Evolutionary conservation across 495 filamentous ascomycete genomes (phyloP).

Genomic region (Penicillium arizonense): DNA sequence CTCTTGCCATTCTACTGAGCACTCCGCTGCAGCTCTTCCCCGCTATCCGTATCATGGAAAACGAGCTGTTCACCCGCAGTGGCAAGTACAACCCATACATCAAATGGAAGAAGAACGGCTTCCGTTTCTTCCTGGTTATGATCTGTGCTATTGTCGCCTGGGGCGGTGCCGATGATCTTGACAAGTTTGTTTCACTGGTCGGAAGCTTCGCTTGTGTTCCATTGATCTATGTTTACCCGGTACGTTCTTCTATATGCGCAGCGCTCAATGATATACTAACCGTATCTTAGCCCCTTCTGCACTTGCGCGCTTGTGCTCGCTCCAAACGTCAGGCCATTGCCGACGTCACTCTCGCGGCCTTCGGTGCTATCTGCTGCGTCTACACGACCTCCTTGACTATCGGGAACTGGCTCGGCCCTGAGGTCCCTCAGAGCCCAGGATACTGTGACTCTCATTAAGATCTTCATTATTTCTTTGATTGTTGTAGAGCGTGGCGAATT

Average conservation of each 20-base stretch:
- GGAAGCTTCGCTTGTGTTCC: constrained; percentile 98
- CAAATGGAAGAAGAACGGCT: constrained; percentile 98
- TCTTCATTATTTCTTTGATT: neutral
- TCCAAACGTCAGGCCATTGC: constrained; percentile 59
- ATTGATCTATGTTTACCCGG: constrained; percentile 95
- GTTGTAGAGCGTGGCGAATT: constrained; percentile 5
- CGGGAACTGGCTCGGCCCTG: constrained; percentile 70
- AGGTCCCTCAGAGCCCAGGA: constrained; percentile 43
- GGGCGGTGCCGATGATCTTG: constrained; percentile 87
- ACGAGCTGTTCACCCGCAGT: constrained; percentile 71
- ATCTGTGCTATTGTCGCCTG: constrained; percentile 84
- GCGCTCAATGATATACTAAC: constrained; percentile 2
- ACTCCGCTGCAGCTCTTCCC: constrained; percentile 97
- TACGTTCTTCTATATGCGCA: constrained; percentile 43
- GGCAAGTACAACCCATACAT: constrained; percentile 95
- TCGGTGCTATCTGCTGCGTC: constrained; percentile 80
- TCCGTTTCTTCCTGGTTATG: constrained; percentile 87
- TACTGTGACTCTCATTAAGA: constrained; percentile 54
- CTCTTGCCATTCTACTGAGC: constrained; percentile 86
- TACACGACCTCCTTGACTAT: constrained; percentile 88
- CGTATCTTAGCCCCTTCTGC: constrained; percentile 73
- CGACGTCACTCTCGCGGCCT: constrained; percentile 72
- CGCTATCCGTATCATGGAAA: constrained; percentile 76
- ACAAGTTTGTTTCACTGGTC: constrained; percentile 94
- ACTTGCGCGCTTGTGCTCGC: constrained; percentile 74